A percentile compares a stretch with the other conserved stretches of the same genome.
These are phyloP conservation scores for Alternaria ethzedia DNA, from an alignment of 2,329 filamentous ascomycete species.

Conservation along the genomic window DNA sequence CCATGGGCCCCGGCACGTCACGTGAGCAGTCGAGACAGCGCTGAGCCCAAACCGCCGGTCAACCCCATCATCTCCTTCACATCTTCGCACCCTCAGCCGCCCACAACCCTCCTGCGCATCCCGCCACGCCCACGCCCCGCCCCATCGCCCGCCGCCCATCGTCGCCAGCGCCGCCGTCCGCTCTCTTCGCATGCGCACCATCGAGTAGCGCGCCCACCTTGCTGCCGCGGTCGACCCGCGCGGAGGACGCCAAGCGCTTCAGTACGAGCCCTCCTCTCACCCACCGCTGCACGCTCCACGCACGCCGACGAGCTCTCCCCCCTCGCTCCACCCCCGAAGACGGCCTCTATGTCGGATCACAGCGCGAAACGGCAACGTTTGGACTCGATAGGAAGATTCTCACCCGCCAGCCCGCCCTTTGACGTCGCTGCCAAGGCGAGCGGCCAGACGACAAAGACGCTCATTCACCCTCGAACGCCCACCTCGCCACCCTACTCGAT, in stretches of 20 bases:
- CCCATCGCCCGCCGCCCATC: conserved; percentile 7
- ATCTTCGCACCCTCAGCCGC: conserved; percentile 18
- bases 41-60: conserved; percentile 20
- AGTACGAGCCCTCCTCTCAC: conserved; percentile 30
- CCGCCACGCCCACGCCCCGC: background rate
- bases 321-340: conserved; percentile 7
- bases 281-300: conserved; percentile 24
- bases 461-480: conserved; percentile 55
- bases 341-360: conserved; percentile 44
- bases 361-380: conserved; percentile 50
- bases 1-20: conserved; percentile 6
- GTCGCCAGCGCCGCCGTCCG: conserved; percentile 9
- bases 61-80: conserved; percentile 18
- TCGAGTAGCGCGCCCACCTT: conserved; percentile 32
- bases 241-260: conserved; percentile 36
- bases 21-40: conserved; percentile 17
- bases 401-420: conserved; percentile 53
- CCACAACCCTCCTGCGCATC: conserved; percentile 18
- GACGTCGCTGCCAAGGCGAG: conserved; percentile 47
- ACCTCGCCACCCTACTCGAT: conserved; percentile 57
- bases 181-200: conserved; percentile 38
- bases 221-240: conserved; percentile 41
- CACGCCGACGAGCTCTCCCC: conserved; percentile 16
- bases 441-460: conserved; percentile 49
- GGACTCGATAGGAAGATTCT: conserved; percentile 50